phyloP scores from a whole-genome alignment of 2,329 filamentous ascomycete genomes.

The Neophaeococcomyces aloes region DNA sequence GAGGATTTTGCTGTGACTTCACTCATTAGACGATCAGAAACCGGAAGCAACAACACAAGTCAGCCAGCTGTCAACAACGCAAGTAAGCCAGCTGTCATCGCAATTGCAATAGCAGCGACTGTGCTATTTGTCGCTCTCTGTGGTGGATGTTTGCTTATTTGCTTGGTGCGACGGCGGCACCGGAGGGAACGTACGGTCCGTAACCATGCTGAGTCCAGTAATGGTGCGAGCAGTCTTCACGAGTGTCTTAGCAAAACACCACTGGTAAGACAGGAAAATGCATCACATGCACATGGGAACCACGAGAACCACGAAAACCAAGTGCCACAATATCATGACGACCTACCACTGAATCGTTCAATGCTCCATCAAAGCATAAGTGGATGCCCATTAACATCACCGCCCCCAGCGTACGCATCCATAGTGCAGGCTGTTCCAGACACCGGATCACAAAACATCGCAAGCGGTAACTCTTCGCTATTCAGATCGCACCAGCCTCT shows the following conservation, averaged over 20 bases:
- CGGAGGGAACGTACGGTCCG: background rate
- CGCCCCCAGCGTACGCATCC: slow-evolving; percentile 1
- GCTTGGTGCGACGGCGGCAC: background rate
- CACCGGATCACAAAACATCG: background rate
- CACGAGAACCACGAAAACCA: background rate
- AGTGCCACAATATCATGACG: background rate
- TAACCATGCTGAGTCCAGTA: background rate
- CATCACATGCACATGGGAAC: background rate
- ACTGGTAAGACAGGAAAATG: background rate
- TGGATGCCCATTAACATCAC: background rate
- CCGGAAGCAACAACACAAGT: background rate
- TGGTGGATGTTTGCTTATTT: background rate
- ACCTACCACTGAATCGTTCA: background rate
- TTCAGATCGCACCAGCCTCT: background rate
- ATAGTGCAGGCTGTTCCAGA: background rate
- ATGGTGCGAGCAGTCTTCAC: background rate
- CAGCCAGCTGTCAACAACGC: slow-evolving; percentile 1
- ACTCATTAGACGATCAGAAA: too few relatives aligned
- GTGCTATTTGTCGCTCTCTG: background rate
- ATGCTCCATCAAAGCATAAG: slow-evolving; percentile 1
- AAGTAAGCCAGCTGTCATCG: background rate
- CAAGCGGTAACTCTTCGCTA: background rate
- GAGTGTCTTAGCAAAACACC: slow-evolving; percentile 1
- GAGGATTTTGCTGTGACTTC: too few relatives aligned
- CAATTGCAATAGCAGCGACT: slow-evolving; percentile 1